phyloP scores from a whole-genome alignment of 2,329 filamentous ascomycete genomes.

The Fusarium sp. region DNA sequence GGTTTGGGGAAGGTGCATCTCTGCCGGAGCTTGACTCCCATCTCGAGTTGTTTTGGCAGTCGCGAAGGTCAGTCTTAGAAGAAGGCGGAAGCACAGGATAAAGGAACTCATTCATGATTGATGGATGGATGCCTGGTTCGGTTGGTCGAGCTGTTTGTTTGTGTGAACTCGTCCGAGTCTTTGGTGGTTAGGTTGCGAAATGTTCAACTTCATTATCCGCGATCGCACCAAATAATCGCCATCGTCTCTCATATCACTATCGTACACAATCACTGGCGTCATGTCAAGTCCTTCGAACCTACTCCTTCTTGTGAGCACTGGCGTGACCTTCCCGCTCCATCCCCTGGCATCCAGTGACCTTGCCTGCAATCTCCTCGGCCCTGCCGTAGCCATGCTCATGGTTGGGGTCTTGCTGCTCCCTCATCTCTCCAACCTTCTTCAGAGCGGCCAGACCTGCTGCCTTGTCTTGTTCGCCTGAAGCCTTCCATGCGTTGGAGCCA shows the following conservation, averaged over 20 bases:
- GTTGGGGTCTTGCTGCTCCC: constrained; percentile 59
- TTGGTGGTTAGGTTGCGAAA: neutral
- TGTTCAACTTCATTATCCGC: neutral
- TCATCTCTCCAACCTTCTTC: constrained; percentile 65
- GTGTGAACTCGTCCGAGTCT: neutral
- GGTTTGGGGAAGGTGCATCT: constrained; percentile 2
- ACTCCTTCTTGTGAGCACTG: constrained; percentile 52
- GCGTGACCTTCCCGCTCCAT: constrained; percentile 70
- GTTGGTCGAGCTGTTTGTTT: neutral
- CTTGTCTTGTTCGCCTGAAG: constrained; percentile 70
- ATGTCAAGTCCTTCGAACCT: neutral
- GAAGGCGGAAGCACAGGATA: neutral
- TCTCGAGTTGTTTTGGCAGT: neutral
- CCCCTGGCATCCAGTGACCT: constrained; percentile 70
- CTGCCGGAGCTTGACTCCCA: neutral
- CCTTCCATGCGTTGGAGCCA: constrained; percentile 68
- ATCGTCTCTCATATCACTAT: constrained; percentile 16
- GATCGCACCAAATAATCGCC: neutral
- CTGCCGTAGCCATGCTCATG: constrained; percentile 65
- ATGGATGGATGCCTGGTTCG: neutral
- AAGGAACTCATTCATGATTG: neutral
- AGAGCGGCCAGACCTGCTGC: constrained; percentile 66
- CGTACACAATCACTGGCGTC: no score
- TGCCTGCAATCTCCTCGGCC: constrained; percentile 70
- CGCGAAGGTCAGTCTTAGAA: neutral